These are phyloP conservation scores for Fusarium luffae DNA, from an alignment of 2,329 filamentous ascomycete genomes.

Conservation along the genomic window DNA sequence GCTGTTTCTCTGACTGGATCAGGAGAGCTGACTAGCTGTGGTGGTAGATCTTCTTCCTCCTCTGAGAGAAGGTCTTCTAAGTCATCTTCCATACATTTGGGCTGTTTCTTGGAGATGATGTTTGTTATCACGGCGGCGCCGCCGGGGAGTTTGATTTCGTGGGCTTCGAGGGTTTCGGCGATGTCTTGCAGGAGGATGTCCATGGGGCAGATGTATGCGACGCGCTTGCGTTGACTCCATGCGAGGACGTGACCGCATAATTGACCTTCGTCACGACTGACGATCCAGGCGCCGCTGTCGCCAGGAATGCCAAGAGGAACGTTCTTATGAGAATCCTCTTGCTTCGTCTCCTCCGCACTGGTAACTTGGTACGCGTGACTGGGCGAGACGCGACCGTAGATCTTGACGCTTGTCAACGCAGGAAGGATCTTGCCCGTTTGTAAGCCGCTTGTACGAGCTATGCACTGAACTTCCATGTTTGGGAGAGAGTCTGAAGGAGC, in stretches of 20 bases:
- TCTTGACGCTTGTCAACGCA: conserved; percentile 84
- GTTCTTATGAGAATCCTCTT: conserved; percentile 30
- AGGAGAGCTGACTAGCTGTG: conserved; percentile 17
- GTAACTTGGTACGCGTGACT: conserved; percentile 75
- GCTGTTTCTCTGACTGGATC: conserved; percentile 10
- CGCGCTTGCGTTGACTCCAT: conserved; percentile 81
- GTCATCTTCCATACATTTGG: conserved; percentile 40
- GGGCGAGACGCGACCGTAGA: conserved; percentile 84
- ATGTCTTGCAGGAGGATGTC: conserved; percentile 89
- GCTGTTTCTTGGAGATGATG: conserved; percentile 17
- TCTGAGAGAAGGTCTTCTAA: conserved; percentile 48
- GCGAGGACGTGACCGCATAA: conserved; percentile 92
- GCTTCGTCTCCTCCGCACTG: conserved; percentile 49
- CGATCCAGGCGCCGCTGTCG: conserved; percentile 93
- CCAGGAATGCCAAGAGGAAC: conserved; percentile 76
- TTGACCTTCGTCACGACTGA: conserved; percentile 80
- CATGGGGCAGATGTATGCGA: conserved; percentile 96
- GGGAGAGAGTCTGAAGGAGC: conserved; percentile 72
- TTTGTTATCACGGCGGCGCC: conserved; percentile 56
- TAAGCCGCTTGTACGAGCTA: conserved; percentile 86
- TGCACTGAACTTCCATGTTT: conserved; percentile 84
- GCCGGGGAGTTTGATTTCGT: conserved; percentile 76
- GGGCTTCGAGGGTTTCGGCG: conserved; percentile 77
- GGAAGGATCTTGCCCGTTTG: conserved; percentile 82
- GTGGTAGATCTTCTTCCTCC: conserved; percentile 42